phyloP scores from a whole-genome alignment of 202 grass and related monocot genomes.

The Eragrostis tef region DNA sequence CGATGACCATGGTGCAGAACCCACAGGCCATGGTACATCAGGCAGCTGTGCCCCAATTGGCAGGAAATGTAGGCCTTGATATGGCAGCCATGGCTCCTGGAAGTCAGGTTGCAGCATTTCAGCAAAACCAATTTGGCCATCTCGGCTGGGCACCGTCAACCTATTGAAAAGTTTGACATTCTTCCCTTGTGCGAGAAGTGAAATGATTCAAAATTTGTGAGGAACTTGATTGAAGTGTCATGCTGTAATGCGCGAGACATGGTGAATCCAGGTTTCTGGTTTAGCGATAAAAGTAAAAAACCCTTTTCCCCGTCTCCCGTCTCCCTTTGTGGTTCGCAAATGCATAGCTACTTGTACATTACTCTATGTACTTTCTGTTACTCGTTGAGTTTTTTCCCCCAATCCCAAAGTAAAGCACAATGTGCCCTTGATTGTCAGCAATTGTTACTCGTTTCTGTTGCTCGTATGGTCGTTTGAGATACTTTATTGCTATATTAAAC shows the following conservation, averaged over 20 bases:
- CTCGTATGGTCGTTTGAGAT: neutral
- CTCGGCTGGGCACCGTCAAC: slow-evolving; percentile 63
- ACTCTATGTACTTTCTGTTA: neutral
- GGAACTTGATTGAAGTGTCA: slow-evolving; percentile 2
- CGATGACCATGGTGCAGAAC: slow-evolving; percentile 63
- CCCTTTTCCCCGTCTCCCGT: slow-evolving; percentile 7
- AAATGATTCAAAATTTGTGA: slow-evolving; percentile 1
- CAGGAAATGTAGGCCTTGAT: slow-evolving; percentile 66
- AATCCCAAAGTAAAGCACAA: neutral
- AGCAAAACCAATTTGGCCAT: slow-evolving; percentile 71
- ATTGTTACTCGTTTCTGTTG: neutral
- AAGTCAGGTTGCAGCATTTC: slow-evolving; percentile 71
- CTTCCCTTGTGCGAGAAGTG: neutral
- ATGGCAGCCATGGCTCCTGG: slow-evolving; percentile 58
- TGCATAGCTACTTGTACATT: neutral
- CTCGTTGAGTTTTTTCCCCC: neutral
- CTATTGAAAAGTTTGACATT: slow-evolving; percentile 57
- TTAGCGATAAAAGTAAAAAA: slow-evolving; percentile 25
- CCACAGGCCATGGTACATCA: slow-evolving; percentile 79
- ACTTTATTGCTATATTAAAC: no score
- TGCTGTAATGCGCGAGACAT: slow-evolving; percentile 42
- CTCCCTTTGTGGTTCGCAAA: slow-evolving; percentile 5
- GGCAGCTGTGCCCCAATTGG: slow-evolving; percentile 40
- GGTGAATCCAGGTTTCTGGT: slow-evolving; percentile 19
- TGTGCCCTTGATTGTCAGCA: neutral